Evolutionary conservation across 331 rosid genomes (phyloP).

Genomic region (Pyracantha coccinea): DNA sequence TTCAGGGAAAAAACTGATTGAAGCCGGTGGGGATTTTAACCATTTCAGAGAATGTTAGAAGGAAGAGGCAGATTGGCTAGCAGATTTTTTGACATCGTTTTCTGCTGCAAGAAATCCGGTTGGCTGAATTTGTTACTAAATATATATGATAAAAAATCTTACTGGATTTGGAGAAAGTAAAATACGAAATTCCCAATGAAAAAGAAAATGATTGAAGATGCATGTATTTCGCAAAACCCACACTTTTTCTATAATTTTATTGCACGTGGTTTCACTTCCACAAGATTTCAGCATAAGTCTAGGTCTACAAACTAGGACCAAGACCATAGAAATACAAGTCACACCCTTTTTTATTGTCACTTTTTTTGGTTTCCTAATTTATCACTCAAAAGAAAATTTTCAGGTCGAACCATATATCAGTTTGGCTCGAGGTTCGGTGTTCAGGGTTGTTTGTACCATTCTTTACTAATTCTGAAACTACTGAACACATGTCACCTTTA

Average conservation of each 20-base stretch:
- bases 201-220: conserved; percentile 1
- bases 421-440: no score
- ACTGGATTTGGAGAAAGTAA: neutral
- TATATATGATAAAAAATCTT: neutral
- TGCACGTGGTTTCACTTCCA: neutral
- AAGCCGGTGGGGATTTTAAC: neutral
- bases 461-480: no score
- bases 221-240: neutral
- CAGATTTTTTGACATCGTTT: conserved; percentile 2
- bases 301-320: neutral
- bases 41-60: conserved; percentile 26
- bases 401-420: no score
- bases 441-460: no score
- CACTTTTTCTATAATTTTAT: neutral
- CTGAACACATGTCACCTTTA: no score
- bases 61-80: neutral
- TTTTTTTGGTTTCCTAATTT: neutral
- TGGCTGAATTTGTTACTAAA: neutral
- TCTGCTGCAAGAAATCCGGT: neutral
- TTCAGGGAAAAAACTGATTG: conserved; percentile 22
- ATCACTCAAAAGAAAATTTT: no score
- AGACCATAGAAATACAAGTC: neutral
- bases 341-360: neutral
- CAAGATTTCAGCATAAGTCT: neutral
- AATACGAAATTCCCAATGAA: neutral